phyloP scores from a whole-genome alignment of 2,329 filamentous ascomycete species.

The Colletotrichum navitas region DNA sequence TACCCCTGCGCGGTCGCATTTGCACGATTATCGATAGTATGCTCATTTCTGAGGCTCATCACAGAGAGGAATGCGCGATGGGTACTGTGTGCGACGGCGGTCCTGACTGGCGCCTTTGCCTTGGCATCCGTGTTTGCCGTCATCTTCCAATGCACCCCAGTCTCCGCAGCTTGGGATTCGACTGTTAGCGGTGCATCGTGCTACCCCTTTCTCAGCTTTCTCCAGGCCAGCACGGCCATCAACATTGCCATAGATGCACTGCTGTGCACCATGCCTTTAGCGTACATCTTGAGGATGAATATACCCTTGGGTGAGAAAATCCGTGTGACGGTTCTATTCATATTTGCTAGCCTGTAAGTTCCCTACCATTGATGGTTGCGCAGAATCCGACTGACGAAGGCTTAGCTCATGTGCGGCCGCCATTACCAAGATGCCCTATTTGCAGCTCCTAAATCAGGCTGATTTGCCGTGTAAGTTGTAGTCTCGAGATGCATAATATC shows the following conservation, averaged over 20 bases:
- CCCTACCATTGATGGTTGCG: not conserved
- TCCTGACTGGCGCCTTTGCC: slow-evolving; percentile 2
- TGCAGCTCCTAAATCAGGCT: slow-evolving; percentile 44
- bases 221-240: slow-evolving; percentile 48
- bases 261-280: slow-evolving; percentile 48
- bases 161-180: slow-evolving; percentile 47
- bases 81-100: slow-evolving; percentile 10
- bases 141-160: slow-evolving; percentile 33
- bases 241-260: slow-evolving; percentile 48
- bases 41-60: slow-evolving; percentile 22
- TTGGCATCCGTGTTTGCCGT: slow-evolving; percentile 25
- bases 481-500: not conserved
- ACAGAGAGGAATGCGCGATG: slow-evolving; percentile 7
- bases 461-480: slow-evolving; percentile 49
- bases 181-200: slow-evolving; percentile 43
- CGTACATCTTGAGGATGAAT: slow-evolving; percentile 48
- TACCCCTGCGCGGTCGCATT: slow-evolving; percentile 34
- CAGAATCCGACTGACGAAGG: not conserved
- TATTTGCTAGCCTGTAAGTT: slow-evolving; percentile 49
- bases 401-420: slow-evolving; percentile 47
- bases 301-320: slow-evolving; percentile 46
- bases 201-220: slow-evolving; percentile 46
- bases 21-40: slow-evolving; percentile 23
- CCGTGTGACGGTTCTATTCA: slow-evolving; percentile 48
- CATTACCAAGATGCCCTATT: slow-evolving; percentile 46